phyloP scores from a whole-genome alignment of 805 yeast species.

The Blastobotrys parvus region DNA sequence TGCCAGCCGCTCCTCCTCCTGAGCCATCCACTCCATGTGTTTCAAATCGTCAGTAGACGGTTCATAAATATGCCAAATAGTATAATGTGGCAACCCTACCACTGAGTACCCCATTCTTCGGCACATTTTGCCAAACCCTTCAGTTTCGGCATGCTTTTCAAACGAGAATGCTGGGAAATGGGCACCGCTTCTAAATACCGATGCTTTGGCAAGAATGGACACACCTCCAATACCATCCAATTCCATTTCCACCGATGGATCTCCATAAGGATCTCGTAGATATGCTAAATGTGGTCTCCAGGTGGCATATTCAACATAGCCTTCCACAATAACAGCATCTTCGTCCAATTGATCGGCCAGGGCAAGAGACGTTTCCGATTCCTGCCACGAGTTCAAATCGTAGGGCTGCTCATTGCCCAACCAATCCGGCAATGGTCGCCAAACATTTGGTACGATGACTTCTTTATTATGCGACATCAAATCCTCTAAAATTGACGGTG shows the following conservation, averaged over 20 bases:
- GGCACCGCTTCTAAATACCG: slow-evolving; percentile 78
- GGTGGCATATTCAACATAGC: slow-evolving; percentile 93
- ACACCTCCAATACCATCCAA: slow-evolving; percentile 98
- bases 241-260: slow-evolving; percentile 77
- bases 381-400: slow-evolving; percentile 95
- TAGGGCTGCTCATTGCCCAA: slow-evolving; percentile 89
- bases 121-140: slow-evolving; percentile 90
- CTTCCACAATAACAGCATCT: slow-evolving; percentile 95
- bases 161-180: slow-evolving; percentile 96
- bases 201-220: slow-evolving; percentile 79
- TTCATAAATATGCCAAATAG: slow-evolving; percentile 95
- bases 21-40: slow-evolving; percentile 45
- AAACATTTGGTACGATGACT: slow-evolving; percentile 93
- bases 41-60: slow-evolving; percentile 89
- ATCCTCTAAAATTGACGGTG: slow-evolving; percentile 81
- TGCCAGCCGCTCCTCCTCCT: slow-evolving; percentile 33
- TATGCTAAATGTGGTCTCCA: slow-evolving; percentile 98
- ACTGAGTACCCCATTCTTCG: slow-evolving; percentile 82
- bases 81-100: slow-evolving; percentile 90
- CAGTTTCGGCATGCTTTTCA: slow-evolving; percentile 95
- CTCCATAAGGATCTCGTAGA: slow-evolving; percentile 89
- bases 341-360: slow-evolving; percentile 56
- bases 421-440: slow-evolving; percentile 95
- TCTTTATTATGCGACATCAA: slow-evolving; percentile 89
- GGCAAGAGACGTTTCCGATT: slow-evolving; percentile 59